A percentile compares a stretch with the other conserved stretches of the same genome.
Conservation (phyloP, 768 basidiomycete genomes). For the Phylloporus scabripes region DNA sequence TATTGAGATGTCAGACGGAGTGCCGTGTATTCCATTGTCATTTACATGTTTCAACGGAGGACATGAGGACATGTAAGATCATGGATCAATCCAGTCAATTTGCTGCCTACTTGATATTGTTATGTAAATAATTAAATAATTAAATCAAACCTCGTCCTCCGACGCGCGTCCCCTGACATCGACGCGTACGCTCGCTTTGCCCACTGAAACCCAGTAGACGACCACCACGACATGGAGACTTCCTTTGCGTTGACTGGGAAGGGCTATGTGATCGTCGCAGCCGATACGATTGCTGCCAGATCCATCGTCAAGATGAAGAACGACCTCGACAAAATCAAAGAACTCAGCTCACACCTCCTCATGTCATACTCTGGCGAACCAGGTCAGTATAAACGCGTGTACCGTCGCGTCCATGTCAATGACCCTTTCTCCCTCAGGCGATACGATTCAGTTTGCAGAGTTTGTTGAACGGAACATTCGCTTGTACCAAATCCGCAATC, state of each 20-base stretch:
- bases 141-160: neutral
- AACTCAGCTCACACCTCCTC: slow-evolving; percentile 81
- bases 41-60: too few species aligned
- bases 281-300: slow-evolving; percentile 83
- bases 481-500: slow-evolving; percentile 92
- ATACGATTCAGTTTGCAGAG: slow-evolving; percentile 95
- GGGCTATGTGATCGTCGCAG: slow-evolving; percentile 87
- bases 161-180: slow-evolving; percentile 27
- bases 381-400: slow-evolving; percentile 40
- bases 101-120: neutral
- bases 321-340: slow-evolving; percentile 96
- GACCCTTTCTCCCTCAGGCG: slow-evolving; percentile 47
- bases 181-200: slow-evolving; percentile 16
- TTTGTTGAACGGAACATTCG: slow-evolving; percentile 94
- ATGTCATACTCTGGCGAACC: slow-evolving; percentile 97
- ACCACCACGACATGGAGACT: slow-evolving; percentile 63
- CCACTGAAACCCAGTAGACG: slow-evolving; percentile 2
- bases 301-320: slow-evolving; percentile 98
- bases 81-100: neutral
- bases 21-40: too few species aligned
- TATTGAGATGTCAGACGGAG: too few species aligned
- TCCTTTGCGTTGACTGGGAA: slow-evolving; percentile 91
- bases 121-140: slow-evolving; percentile 11
- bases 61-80: too few species aligned
- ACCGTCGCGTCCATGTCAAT: neutral